Conservation (phyloP, 306 rosid genomes). For the Acacia melanoxylon region DNA sequence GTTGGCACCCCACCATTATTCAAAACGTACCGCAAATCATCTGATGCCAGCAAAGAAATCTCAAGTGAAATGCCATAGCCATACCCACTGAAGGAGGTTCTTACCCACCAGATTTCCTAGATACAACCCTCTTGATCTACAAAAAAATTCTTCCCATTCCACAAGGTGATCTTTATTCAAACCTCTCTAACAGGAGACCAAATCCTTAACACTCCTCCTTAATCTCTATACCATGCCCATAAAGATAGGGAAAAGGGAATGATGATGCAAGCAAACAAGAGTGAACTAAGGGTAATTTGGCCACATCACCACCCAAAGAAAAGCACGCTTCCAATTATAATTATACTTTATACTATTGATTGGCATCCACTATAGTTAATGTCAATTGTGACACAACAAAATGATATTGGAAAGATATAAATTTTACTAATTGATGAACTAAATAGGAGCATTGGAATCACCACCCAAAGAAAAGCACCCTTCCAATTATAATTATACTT, state of each 20-base stretch:
- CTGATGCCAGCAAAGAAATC: not conserved
- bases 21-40: not conserved
- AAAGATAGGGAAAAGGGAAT: not conserved
- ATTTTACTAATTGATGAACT: not conserved
- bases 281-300: not conserved
- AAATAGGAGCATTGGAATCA: not conserved
- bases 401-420: not conserved
- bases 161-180: not conserved
- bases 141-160: not conserved
- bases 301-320: not conserved
- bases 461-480: no score
- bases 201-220: not conserved
- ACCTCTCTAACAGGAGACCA: not conserved
- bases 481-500: not conserved
- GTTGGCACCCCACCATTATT: not conserved
- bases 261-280: not conserved
- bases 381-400: not conserved
- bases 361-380: not conserved
- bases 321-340: not conserved
- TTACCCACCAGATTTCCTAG: not conserved
- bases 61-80: not conserved
- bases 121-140: not conserved
- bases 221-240: not conserved
- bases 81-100: not conserved
- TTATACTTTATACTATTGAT: not conserved